Conservation (phyloP, 2,329 filamentous ascomycete genomes). For the Ascochyta clinopodiicola region DNA sequence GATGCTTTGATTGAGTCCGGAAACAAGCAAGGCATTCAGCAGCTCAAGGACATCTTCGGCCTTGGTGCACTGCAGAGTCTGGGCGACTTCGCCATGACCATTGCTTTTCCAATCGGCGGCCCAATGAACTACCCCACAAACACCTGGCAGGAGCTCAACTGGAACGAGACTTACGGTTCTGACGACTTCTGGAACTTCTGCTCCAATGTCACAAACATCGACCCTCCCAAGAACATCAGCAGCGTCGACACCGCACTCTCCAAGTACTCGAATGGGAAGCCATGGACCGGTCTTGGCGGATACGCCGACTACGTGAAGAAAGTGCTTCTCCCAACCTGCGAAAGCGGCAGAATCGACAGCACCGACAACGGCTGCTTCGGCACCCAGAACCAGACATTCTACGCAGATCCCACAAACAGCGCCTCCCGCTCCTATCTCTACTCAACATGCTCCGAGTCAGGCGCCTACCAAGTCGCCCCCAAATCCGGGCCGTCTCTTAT, state of each 20-base stretch:
- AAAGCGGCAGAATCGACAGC: conserved; percentile 52
- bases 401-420: conserved; percentile 53
- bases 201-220: conserved; percentile 57
- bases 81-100: conserved; percentile 57
- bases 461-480: conserved; percentile 58
- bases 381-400: conserved; percentile 53
- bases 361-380: conserved; percentile 54
- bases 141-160: conserved; percentile 64
- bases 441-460: conserved; percentile 57
- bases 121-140: conserved; percentile 58
- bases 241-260: conserved; percentile 55
- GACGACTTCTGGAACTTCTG: conserved; percentile 62
- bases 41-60: conserved; percentile 58
- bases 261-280: conserved; percentile 57
- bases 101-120: conserved; percentile 56
- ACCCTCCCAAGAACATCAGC: conserved; percentile 53
- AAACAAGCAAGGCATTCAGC: conserved; percentile 51
- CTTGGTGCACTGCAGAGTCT: conserved; percentile 54
- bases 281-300: conserved; percentile 60
- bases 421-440: conserved; percentile 57
- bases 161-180: conserved; percentile 51
- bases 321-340: conserved; percentile 53
- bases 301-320: conserved; percentile 61
- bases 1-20: conserved; percentile 55
- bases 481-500: conserved; percentile 55